Percentiles rank a stretch among this genome's conserved stretches.
Evolutionary conservation across 2,329 filamentous ascomycete species (phyloP).

Genomic region (Aspergillus awamori): DNA sequence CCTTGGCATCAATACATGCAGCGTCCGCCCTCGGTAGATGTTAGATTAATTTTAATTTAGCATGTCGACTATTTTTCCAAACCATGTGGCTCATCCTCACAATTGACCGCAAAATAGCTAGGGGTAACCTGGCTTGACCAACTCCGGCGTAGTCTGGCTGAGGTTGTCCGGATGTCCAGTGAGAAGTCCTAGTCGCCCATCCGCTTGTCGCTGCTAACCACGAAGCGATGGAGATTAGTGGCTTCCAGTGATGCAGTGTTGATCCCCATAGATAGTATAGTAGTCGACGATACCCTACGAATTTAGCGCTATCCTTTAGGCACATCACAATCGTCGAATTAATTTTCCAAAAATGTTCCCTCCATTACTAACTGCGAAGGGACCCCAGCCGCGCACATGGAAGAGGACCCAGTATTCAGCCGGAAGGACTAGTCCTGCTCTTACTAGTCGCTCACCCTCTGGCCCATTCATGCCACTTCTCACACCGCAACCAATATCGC

Average conservation of each 20-base stretch:
- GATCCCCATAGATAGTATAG: slow-evolving; percentile 9
- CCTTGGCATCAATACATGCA: neutral
- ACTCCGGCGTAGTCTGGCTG: neutral
- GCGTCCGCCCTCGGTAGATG: neutral
- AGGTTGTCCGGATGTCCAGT: neutral
- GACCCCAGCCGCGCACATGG: slow-evolving; percentile 1
- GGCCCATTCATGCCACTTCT: neutral
- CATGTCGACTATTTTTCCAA: neutral
- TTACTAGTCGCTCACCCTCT: neutral
- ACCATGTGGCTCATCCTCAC: slow-evolving; percentile 6
- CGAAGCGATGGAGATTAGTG: slow-evolving; percentile 4
- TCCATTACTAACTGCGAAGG: too few relatives aligned
- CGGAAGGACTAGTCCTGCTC: neutral
- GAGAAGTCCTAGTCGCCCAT: neutral
- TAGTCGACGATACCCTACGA: neutral
- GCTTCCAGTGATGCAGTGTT: slow-evolving; percentile 17
- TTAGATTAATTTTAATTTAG: slow-evolving; percentile 10
- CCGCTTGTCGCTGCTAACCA: neutral
- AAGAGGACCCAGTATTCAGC: too few relatives aligned
- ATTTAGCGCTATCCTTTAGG: slow-evolving; percentile 2
- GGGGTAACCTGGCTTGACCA: neutral
- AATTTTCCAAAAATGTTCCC: neutral
- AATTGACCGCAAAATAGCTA: slow-evolving; percentile 5
- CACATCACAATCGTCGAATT: slow-evolving; percentile 3
- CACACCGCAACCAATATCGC: neutral